Evolutionary conservation across 2,329 filamentous ascomycete genomes (phyloP), one percentile per base, ranked within the genome.

Genomic region (Alternaria gaisen): DNA sequence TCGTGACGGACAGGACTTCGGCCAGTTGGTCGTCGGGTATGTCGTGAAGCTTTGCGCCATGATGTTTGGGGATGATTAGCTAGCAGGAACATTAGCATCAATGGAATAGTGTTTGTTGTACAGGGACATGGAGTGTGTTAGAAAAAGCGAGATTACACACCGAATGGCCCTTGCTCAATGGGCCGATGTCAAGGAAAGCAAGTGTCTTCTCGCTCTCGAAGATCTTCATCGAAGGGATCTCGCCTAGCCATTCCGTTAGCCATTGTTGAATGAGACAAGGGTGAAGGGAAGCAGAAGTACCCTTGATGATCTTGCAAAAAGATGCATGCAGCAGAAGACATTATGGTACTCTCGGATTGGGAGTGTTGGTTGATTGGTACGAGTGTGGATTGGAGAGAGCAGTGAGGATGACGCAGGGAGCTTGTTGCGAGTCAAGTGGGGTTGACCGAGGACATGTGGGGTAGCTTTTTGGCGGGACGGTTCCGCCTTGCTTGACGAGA

Each of bases 261-360:
- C 20, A 38, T 36, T 50, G 32, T 38, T 36, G 46, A 38, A 26
- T 38, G 32, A 18, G 20, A 38, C 3, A 5, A 24, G 36, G 22
- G 44, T 52, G 28, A 30, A 53, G 26, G 26, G 24, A 34, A 28
- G 26, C 46, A 72, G 16, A n/a, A 22, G 54, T 80, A 87, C 94
- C 94, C 87, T 97, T 96, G 84, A 99, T 91, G 78, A 99, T 98
- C 81, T 93, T 97, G 86, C 95, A 99, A 84, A n/a, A 99, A 99
- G 77, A 98, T 93, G 79, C 95, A 99, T 65, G 90, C 84, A 55
- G 89, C 86, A 64, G 90, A 84, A 57, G 90, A 85, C 83, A 87
- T 86, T 73, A 62, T 73, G 73, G 73, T 76, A 59, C 70, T 74
- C 71, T 56, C 65, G 24, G 22, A 53, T 43, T 41, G 10, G 18